phyloP scores from a whole-genome alignment of 2,329 filamentous ascomycete species.

The Phaeophleospora eucalypticola region DNA sequence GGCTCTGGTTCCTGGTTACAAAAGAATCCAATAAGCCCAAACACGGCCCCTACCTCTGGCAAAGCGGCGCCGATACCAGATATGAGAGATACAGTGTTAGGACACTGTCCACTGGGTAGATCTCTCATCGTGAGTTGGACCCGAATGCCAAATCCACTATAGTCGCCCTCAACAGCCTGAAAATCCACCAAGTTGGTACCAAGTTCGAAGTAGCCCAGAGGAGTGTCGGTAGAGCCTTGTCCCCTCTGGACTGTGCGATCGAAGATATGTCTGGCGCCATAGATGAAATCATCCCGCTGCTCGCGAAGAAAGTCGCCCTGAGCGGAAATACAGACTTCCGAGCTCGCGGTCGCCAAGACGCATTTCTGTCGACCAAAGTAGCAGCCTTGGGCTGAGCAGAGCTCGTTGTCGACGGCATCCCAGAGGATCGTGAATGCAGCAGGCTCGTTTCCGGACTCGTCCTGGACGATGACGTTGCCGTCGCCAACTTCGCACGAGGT shows the following conservation, averaged over 20 bases:
- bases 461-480: background rate
- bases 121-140: background rate
- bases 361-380: background rate
- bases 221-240: background rate
- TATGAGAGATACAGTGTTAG: background rate
- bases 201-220: background rate
- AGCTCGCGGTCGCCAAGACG: background rate
- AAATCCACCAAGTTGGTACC: background rate
- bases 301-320: background rate
- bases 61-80: background rate
- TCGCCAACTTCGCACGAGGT: background rate
- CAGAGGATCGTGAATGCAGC: background rate
- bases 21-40: constrained; percentile 1
- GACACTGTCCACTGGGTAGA: background rate
- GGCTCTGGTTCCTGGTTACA: background rate
- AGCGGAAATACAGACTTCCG: background rate
- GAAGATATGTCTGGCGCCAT: background rate
- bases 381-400: background rate
- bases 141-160: background rate
- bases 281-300: background rate
- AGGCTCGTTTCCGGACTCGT: background rate
- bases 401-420: background rate
- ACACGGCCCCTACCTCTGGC: background rate
- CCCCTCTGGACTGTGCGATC: background rate
- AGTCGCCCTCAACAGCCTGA: background rate